Conservation (phyloP, 306 rosid genomes). For the Lotus japonicus region DNA sequence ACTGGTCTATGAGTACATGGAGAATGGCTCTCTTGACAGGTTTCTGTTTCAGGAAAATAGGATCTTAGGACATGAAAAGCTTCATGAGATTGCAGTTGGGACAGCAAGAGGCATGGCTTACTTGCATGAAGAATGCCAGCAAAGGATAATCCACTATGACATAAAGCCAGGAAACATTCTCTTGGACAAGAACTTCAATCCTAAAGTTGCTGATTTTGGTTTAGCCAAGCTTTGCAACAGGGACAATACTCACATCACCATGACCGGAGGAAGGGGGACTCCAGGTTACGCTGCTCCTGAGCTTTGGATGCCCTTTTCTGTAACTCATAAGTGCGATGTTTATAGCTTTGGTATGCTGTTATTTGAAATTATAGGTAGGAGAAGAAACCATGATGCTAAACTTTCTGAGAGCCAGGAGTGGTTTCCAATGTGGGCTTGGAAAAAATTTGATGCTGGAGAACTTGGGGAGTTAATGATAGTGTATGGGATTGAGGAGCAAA, state of each 20-base stretch:
- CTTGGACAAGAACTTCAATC: constrained; percentile 18
- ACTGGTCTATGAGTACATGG: constrained; percentile 31
- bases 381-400: too few species aligned
- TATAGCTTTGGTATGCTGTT: too few species aligned
- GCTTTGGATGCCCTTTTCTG: too few species aligned
- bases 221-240: constrained; percentile 26
- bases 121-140: constrained; percentile 41
- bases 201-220: constrained; percentile 42
- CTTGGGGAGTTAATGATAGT: not conserved
- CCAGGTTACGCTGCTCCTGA: constrained; percentile 14
- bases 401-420: too few species aligned
- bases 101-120: constrained; percentile 35
- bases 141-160: constrained; percentile 38
- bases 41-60: constrained; percentile 9
- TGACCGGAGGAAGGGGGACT: constrained; percentile 19
- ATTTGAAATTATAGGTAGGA: too few species aligned
- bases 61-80: constrained; percentile 16
- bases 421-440: too few species aligned
- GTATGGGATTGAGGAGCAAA: constrained; percentile 24
- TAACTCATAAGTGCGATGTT: too few species aligned
- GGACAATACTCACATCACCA: too few species aligned
- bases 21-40: constrained; percentile 32
- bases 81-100: constrained; percentile 30
- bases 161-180: constrained; percentile 42
- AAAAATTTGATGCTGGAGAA: not conserved